Percentiles rank a stretch among this genome's conserved stretches.
Evolutionary conservation across 352 stramenopile genomes (phyloP).

Genomic region (Pythium biforme): DNA sequence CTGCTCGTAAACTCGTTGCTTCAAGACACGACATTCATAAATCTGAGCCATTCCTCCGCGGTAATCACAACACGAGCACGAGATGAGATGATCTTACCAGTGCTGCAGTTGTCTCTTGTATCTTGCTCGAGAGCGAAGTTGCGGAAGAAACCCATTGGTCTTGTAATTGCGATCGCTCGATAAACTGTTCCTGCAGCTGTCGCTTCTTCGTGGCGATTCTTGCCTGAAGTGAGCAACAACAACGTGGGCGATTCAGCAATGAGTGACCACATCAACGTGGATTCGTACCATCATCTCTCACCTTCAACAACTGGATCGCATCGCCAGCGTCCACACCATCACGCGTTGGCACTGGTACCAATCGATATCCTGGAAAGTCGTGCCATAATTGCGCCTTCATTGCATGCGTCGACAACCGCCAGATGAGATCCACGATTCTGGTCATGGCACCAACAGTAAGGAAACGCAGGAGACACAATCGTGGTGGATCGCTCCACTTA

Average conservation of each 20-base stretch:
- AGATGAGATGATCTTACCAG: slow-evolving; percentile 27
- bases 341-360: slow-evolving; percentile 2
- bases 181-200: slow-evolving; percentile 37
- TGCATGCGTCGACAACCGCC: slow-evolving; percentile 44
- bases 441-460: not conserved
- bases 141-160: slow-evolving; percentile 44
- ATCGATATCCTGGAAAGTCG: slow-evolving; percentile 22
- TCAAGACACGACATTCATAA: not conserved
- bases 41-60: not conserved
- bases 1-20: slow-evolving; percentile 48
- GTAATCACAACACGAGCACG: not conserved
- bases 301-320: slow-evolving; percentile 28
- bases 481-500: slow-evolving; percentile 5
- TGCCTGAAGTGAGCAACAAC: slow-evolving; percentile 11
- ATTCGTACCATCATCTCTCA: slow-evolving; percentile 1
- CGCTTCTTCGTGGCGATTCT: slow-evolving; percentile 47
- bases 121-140: slow-evolving; percentile 31
- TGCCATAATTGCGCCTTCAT: slow-evolving; percentile 32
- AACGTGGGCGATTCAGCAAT: not conserved
- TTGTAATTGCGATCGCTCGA: slow-evolving; percentile 37
- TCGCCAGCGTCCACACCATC: slow-evolving; percentile 25
- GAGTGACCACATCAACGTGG: no score
- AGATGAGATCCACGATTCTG: slow-evolving; percentile 55
- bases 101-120: slow-evolving; percentile 32
- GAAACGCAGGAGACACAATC: not conserved